A percentile compares a stretch with the other conserved stretches of the same genome.
Evolutionary conservation across 2,329 filamentous ascomycete species (phyloP).

Genomic region (Curvularia spicifera): DNA sequence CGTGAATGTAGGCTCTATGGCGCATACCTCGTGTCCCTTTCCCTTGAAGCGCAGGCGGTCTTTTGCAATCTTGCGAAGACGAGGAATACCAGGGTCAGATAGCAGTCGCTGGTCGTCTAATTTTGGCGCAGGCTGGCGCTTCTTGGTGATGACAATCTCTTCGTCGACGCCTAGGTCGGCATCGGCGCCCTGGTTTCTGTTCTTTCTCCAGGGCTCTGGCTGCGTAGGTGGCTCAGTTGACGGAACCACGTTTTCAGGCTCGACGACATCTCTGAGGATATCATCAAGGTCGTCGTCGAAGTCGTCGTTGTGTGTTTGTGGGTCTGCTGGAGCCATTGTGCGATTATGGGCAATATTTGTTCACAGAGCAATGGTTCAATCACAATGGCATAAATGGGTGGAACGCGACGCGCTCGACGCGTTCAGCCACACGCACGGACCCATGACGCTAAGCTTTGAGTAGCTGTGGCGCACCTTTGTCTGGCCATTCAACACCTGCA

Average conservation of each 20-base stretch:
- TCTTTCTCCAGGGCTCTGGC: conserved; percentile 18
- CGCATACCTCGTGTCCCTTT: conserved; percentile 83
- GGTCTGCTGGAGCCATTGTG: conserved; percentile 32
- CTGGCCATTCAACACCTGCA: conserved; percentile 14
- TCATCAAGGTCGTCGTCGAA: conserved; percentile 64
- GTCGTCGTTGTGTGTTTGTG: conserved; percentile 25
- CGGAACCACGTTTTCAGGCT: conserved; percentile 57
- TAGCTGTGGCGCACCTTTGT: conserved; percentile 19
- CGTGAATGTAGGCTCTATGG: background rate
- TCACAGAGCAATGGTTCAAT: background rate
- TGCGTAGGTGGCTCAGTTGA: conserved; percentile 34
- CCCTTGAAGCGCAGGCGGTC: conserved; percentile 80
- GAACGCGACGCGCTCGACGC: conserved; percentile 24
- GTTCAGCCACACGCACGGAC: conserved; percentile 22
- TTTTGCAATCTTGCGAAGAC: conserved; percentile 73
- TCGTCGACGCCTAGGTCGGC: conserved; percentile 79
- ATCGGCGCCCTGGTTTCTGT: conserved; percentile 36
- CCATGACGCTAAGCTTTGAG: conserved; percentile 4
- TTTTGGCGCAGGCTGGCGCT: conserved; percentile 78
- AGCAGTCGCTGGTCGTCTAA: conserved; percentile 85
- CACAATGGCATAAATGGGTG: background rate
- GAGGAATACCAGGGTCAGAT: conserved; percentile 82
- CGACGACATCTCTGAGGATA: conserved; percentile 76
- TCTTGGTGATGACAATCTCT: conserved; percentile 81
- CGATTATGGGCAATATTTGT: background rate